Conservation (phyloP, 1,284 basidiomycete genomes). For the Coniferiporia sulphurascens region DNA sequence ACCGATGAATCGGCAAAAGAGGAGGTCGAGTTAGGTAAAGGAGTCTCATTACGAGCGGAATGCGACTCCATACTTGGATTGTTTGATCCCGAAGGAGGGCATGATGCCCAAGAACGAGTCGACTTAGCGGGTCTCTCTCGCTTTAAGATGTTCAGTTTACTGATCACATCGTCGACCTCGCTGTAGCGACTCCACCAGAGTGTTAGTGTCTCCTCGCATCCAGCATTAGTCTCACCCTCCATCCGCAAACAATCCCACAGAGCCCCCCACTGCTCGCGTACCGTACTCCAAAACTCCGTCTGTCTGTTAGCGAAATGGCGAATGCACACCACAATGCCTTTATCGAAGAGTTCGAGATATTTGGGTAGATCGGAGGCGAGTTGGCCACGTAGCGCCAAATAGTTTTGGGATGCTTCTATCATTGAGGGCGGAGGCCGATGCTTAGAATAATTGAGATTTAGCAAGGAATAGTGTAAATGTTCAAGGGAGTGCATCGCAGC, state of each 20-base stretch:
- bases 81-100: constrained; percentile 18
- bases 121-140: constrained; percentile 20
- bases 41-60: constrained; percentile 2
- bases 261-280: constrained; percentile 61
- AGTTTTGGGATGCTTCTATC: constrained; percentile 65
- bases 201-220: constrained; percentile 56
- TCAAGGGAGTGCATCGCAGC: constrained; percentile 65
- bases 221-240: constrained; percentile 65
- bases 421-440: constrained; percentile 59
- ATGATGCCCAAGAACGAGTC: constrained; percentile 16
- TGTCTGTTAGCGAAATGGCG: constrained; percentile 51
- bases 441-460: constrained; percentile 57
- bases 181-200: constrained; percentile 65
- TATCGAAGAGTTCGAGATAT: constrained; percentile 53
- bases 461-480: constrained; percentile 59
- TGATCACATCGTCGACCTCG: constrained; percentile 51
- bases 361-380: constrained; percentile 62
- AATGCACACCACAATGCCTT: constrained; percentile 48
- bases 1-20: constrained; percentile 6
- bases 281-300: constrained; percentile 50
- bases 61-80: constrained; percentile 7
- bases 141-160: constrained; percentile 39
- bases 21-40: constrained; percentile 11
- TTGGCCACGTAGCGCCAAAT: constrained; percentile 67
- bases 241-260: constrained; percentile 75